Base-by-base conservation (phyloP, 106 monocot genomes). In the Dendrobium catenatum region DNA sequence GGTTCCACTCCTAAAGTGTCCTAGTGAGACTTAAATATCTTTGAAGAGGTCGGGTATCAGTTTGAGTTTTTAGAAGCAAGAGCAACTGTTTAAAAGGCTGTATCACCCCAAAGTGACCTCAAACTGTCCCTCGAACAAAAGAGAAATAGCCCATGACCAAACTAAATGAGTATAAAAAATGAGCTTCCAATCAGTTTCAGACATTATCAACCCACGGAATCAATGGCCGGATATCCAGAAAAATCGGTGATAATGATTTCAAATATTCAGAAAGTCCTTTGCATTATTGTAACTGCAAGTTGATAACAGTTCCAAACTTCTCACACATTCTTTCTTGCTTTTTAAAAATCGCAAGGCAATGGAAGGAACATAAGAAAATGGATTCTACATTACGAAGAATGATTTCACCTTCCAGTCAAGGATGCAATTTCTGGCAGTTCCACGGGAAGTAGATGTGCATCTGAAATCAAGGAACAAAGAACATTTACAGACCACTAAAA, bases 361-460 rank as follows among this genome's bases (percentile, higher is more conserved):
- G 33, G n/a, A 48, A 29, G 73, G 8, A 74, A 31, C 20, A 44
- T 68, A 44, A 43, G 41, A 66, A 42, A 72, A 78, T 37, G 33
- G 27, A 78, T 37, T 31, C 5, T 37, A 31, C 20, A 37, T 61
- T n/a, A 67, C 10, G 27, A 79, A 68, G 16, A 68, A 46, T n/a
- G 37, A 51, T 54, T 15, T 73, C 91, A 95, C 99, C 99, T 91
- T 73, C 93, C 91, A 79, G 86, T 93, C 79, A 87, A 68, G 67
- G 90, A 84, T 68, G 88, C 83, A 78, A 95, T 86, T 48, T 99
- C 93, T 80, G 93, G 95, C 86, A 95, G 80, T 42, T 95, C 99
- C 64, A 95, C 90, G 11, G 99, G 99, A 73, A 99, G 79, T 29
- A 99, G 85, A 43, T 95, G 99, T 42, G 93, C 95, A 86, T 99